Percentiles rank a stretch among this genome's conserved stretches.
Conservation (phyloP, 805 yeast genomes). For the Myxozyma monticola region DNA sequence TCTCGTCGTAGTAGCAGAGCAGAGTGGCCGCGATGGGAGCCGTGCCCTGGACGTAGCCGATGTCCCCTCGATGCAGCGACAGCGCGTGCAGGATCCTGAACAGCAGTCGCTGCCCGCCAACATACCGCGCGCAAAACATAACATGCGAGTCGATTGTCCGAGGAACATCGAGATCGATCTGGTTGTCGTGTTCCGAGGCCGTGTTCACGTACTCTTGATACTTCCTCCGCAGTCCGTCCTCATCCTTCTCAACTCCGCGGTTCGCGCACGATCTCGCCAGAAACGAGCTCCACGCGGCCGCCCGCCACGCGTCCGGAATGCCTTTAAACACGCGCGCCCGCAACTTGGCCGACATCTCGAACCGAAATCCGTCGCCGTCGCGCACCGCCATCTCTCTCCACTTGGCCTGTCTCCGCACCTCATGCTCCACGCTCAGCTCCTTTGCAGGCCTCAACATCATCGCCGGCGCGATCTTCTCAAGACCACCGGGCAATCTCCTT, state of each 20-base stretch:
- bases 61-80: conserved; percentile 25
- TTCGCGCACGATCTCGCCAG: conserved; percentile 10
- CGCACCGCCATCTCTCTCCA: conserved; percentile 12
- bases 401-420: conserved; percentile 8
- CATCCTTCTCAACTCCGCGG: not conserved
- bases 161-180: conserved; percentile 33
- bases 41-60: conserved; percentile 44
- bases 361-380: not conserved
- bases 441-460: not conserved
- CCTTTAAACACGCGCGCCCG: conserved; percentile 26
- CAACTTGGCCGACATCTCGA: conserved; percentile 14
- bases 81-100: conserved; percentile 31
- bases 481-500: too few relatives aligned
- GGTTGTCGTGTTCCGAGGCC: conserved; percentile 26
- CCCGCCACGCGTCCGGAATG: conserved; percentile 31
- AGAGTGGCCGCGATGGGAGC: conserved; percentile 47
- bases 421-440: conserved; percentile 5
- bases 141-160: conserved; percentile 29
- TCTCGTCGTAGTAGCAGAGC: conserved; percentile 34
- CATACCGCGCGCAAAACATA: conserved; percentile 29
- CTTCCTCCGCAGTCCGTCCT: not conserved
- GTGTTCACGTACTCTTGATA: conserved; percentile 4
- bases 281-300: conserved; percentile 31
- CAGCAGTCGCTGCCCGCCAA: conserved; percentile 31
- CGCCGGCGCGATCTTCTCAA: not conserved